Percentiles rank a stretch among this genome's conserved stretches.
Evolutionary conservation across 2,329 filamentous ascomycete genomes (phyloP).

Genomic region (Paecilomyces sp.): DNA sequence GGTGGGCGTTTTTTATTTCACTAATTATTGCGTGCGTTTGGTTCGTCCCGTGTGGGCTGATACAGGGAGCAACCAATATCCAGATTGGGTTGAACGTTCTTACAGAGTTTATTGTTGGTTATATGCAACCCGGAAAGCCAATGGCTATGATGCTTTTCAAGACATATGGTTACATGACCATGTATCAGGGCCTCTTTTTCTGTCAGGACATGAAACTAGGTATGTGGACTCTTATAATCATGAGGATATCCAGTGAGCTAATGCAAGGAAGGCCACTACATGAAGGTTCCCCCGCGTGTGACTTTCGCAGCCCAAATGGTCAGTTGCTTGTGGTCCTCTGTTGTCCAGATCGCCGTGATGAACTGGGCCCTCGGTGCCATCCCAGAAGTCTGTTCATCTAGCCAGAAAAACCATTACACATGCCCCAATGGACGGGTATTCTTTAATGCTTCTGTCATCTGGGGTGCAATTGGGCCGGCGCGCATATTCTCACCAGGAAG

Average conservation of each 20-base stretch:
- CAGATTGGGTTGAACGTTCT: conserved; percentile 62
- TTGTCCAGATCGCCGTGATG: conserved; percentile 42
- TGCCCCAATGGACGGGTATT: conserved; percentile 54
- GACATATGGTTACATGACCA: conserved; percentile 63
- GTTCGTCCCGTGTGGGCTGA: conserved; percentile 54
- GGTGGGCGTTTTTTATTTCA: conserved; percentile 66
- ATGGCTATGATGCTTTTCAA: conserved; percentile 75
- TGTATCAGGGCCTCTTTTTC: conserved; percentile 60
- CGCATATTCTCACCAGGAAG: conserved; percentile 60
- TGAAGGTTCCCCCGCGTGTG: conserved; percentile 48
- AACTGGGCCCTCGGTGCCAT: conserved; percentile 50
- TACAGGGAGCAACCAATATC: conserved; percentile 63
- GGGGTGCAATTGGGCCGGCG: conserved; percentile 64
- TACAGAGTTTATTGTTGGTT: conserved; percentile 66
- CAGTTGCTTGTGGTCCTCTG: conserved; percentile 43
- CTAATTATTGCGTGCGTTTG: conserved; percentile 59
- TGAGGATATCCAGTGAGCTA: not conserved
- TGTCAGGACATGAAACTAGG: conserved; percentile 58
- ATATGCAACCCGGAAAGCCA: conserved; percentile 64
- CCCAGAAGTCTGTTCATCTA: conserved; percentile 54
- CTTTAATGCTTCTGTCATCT: conserved; percentile 65
- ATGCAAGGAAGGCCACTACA: conserved; percentile 48
- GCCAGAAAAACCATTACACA: conserved; percentile 52
- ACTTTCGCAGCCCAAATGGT: conserved; percentile 48
- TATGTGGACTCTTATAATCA: not conserved